Evolutionary conservation across 139 green algal genomes (phyloP).

Genomic region (Trebouxia sp.): DNA sequence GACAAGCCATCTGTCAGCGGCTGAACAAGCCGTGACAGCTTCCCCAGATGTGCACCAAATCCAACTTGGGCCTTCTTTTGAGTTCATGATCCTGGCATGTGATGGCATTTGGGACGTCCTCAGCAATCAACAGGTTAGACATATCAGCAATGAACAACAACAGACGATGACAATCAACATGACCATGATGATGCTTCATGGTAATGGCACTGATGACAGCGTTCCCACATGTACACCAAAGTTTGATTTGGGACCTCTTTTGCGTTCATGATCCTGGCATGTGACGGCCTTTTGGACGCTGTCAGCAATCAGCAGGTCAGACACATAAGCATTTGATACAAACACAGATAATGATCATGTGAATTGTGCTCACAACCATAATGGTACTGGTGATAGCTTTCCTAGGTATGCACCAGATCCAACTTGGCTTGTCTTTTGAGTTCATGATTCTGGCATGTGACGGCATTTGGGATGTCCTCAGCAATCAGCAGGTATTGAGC

Average conservation of each 20-base stretch:
- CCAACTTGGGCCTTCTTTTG: slow-evolving; percentile 53
- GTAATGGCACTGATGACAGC: no score
- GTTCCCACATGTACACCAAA: no score
- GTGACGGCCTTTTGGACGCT: no score
- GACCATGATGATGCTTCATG: no score
- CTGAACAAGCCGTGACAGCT: slow-evolving; percentile 74
- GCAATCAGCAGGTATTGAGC: slow-evolving; percentile 57
- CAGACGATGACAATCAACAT: no score
- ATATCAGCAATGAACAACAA: no score
- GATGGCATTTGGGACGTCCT: slow-evolving; percentile 88
- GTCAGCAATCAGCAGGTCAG: no score
- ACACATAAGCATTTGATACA: no score
- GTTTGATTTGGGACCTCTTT: no score
- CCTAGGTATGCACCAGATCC: slow-evolving; percentile 48
- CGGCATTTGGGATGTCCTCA: slow-evolving; percentile 85
- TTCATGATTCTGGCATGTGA: slow-evolving; percentile 82
- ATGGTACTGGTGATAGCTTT: slow-evolving; percentile 72
- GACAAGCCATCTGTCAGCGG: slow-evolving; percentile 39
- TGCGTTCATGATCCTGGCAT: no score
- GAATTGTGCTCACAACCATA: neutral
- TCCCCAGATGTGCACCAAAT: slow-evolving; percentile 53
- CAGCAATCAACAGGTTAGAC: slow-evolving; percentile 66
- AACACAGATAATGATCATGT: no score
- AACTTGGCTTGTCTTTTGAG: slow-evolving; percentile 58
- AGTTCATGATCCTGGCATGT: slow-evolving; percentile 78